phyloP scores from a whole-genome alignment of 192 early-diverging fungal species.

The Phycomyces nitens region DNA sequence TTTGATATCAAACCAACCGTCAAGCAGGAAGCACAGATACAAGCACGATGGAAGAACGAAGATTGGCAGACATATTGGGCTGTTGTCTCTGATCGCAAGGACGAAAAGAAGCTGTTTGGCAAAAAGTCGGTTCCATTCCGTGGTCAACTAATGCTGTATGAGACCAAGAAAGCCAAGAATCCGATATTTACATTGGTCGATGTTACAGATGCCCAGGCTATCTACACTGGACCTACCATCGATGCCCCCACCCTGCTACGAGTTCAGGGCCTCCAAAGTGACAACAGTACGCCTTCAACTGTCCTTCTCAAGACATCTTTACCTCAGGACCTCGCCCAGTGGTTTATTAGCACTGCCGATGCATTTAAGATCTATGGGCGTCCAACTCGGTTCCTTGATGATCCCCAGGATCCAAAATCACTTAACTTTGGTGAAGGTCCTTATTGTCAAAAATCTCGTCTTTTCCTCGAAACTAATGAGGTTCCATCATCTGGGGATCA shows the following conservation, averaged over 20 bases:
- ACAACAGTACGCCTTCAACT: constrained; percentile 1
- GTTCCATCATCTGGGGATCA: constrained; percentile 20
- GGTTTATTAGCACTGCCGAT: constrained; percentile 40
- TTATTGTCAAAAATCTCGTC: constrained; percentile 11
- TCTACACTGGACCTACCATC: constrained; percentile 37
- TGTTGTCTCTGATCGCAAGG: constrained; percentile 50
- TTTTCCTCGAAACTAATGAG: constrained; percentile 29
- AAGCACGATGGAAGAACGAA: constrained; percentile 4
- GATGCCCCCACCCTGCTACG: not conserved
- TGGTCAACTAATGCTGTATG: constrained; percentile 52
- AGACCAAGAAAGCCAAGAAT: constrained; percentile 45
- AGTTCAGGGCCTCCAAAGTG: not conserved
- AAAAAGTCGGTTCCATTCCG: constrained; percentile 41
- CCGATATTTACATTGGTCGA: constrained; percentile 50
- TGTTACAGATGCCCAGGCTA: constrained; percentile 51
- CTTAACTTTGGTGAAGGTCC: constrained; percentile 29
- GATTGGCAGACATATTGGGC: constrained; percentile 50
- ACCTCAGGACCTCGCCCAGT: constrained; percentile 37
- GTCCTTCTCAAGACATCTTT: constrained; percentile 28
- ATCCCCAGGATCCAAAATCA: constrained; percentile 18
- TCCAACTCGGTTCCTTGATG: constrained; percentile 33
- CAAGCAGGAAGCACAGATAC: constrained; percentile 48
- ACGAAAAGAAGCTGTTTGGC: constrained; percentile 45
- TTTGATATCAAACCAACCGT: not conserved
- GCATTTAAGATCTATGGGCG: constrained; percentile 46